Conservation (phyloP, 345 rosid genomes). For the Ceriops decandra region DNA sequence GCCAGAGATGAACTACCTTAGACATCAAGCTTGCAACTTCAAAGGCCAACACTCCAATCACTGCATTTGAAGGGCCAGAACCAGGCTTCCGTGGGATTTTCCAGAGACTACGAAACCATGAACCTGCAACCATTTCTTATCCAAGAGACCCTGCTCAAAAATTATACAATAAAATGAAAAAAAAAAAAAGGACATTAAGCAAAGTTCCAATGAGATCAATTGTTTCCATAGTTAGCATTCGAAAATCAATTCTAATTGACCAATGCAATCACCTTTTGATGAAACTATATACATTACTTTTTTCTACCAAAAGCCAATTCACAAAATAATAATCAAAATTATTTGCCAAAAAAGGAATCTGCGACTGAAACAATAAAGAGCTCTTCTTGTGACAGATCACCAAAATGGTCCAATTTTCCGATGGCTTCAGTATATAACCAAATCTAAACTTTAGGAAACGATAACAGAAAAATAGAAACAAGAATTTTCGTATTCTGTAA, state of each 20-base stretch:
- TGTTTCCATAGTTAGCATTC: background rate
- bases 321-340: background rate
- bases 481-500: background rate
- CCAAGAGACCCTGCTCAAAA: background rate
- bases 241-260: background rate
- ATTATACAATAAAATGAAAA: background rate
- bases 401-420: background rate
- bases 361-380: background rate
- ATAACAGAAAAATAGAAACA: background rate
- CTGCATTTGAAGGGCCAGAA: conserved; percentile 48
- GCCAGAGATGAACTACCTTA: conserved; percentile 87
- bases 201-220: conserved; percentile 1
- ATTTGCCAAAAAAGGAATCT: background rate
- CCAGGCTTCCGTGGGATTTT: conserved; percentile 56
- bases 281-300: background rate
- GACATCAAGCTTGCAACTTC: conserved; percentile 90
- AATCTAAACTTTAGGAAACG: background rate
- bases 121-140: conserved; percentile 65
- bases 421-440: no score
- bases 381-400: background rate
- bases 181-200: background rate
- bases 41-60: conserved; percentile 75
- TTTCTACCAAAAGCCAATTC: background rate
- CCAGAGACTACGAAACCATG: conserved; percentile 89
- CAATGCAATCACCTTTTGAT: background rate